Percentiles rank a stretch among this genome's conserved stretches.
phyloP scores from a whole-genome alignment of 2,329 filamentous ascomycete species.

The Xylariaceae sp. region DNA sequence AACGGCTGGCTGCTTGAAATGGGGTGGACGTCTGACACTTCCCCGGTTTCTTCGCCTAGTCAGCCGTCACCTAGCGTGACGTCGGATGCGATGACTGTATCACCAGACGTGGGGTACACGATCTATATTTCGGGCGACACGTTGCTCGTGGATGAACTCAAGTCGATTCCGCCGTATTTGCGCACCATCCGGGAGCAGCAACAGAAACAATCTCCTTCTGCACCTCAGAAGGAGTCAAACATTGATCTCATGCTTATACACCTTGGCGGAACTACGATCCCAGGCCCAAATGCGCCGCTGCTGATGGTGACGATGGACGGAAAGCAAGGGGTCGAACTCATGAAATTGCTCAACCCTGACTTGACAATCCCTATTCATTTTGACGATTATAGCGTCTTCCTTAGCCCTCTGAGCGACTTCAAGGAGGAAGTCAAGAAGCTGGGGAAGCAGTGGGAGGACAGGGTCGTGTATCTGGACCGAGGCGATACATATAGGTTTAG shows the following conservation, averaged over 20 bases:
- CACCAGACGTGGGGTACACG: slow-evolving; percentile 49
- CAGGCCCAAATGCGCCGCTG: slow-evolving; percentile 54
- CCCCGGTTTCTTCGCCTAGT: background rate
- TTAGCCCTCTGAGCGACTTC: slow-evolving; percentile 59
- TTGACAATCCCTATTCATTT: slow-evolving; percentile 63
- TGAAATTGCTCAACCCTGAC: slow-evolving; percentile 58
- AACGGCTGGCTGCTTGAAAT: slow-evolving; percentile 68
- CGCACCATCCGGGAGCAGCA: slow-evolving; percentile 42
- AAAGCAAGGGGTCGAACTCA: slow-evolving; percentile 58
- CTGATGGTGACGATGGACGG: slow-evolving; percentile 70
- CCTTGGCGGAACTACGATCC: slow-evolving; percentile 64
- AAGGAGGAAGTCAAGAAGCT: slow-evolving; percentile 47
- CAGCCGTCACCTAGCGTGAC: background rate
- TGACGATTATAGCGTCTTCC: slow-evolving; percentile 63
- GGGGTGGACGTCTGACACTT: slow-evolving; percentile 38
- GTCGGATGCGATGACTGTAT: slow-evolving; percentile 4
- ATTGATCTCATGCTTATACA: slow-evolving; percentile 68
- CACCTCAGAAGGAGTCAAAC: slow-evolving; percentile 30
- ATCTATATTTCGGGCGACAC: slow-evolving; percentile 70
- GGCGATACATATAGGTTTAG: slow-evolving; percentile 56
- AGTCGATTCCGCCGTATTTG: slow-evolving; percentile 48
- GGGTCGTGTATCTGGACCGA: slow-evolving; percentile 60
- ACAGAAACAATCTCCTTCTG: background rate
- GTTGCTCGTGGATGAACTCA: slow-evolving; percentile 59
- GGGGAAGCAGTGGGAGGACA: slow-evolving; percentile 47